These are phyloP conservation scores for Peronospora belbahrii DNA, from an alignment of 352 stramenopile genomes.

Conservation along the genomic window DNA sequence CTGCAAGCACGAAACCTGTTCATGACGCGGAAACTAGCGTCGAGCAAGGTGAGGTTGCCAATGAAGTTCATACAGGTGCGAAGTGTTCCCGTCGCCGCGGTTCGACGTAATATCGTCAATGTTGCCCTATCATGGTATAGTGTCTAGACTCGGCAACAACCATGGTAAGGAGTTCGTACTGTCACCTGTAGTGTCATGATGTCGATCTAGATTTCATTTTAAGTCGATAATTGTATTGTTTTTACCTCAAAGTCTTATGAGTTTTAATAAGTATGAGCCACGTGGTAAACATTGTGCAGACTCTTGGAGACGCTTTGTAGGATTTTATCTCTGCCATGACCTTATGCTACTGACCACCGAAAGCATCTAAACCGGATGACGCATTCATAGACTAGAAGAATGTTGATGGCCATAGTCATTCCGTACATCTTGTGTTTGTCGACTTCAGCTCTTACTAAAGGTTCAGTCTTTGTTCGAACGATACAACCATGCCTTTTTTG, in stretches of 20 bases:
- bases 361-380: too few species aligned
- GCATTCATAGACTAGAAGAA: too few species aligned
- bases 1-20: background rate
- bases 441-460: too few species aligned
- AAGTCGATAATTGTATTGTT: background rate
- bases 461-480: too few species aligned
- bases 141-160: background rate
- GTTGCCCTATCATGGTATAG: background rate
- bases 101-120: background rate
- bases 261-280: background rate
- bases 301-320: too few species aligned
- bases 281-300: background rate
- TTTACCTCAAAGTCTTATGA: background rate
- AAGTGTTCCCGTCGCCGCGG: constrained; percentile 14
- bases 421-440: too few species aligned
- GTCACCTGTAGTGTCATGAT: background rate
- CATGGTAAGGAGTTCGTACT: background rate
- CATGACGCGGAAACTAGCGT: background rate
- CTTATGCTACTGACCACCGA: too few species aligned
- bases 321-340: too few species aligned
- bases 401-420: too few species aligned
- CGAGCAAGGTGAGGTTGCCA: too few species aligned
- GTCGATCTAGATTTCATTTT: background rate
- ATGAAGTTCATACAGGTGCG: background rate
- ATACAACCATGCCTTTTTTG: too few species aligned